Conservation (phyloP, 495 filamentous ascomycete genomes). For the Hypoxylon cercidicola region DNA sequence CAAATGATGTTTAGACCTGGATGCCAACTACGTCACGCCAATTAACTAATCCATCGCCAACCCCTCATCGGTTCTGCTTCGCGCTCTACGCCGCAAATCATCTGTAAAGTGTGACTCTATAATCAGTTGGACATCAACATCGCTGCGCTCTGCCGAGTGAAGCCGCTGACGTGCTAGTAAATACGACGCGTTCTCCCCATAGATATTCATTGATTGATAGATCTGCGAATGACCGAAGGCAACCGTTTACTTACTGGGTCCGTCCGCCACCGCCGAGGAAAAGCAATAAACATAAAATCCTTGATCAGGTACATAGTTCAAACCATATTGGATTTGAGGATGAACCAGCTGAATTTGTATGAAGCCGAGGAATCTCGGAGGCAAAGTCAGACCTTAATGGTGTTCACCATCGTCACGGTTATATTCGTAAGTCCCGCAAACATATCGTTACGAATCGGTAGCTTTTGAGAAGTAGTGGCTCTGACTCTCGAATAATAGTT, state of each 20-base stretch:
- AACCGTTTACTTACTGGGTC: constrained; percentile 3
- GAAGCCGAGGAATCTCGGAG: constrained; percentile 4
- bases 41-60: too few relatives aligned
- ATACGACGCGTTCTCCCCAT: constrained; percentile 17
- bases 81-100: too few relatives aligned
- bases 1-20: too few relatives aligned
- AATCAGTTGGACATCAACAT: too few relatives aligned
- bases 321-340: background rate
- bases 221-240: constrained; percentile 1
- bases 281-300: background rate
- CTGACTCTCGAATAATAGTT: too few relatives aligned
- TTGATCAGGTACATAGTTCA: too few relatives aligned
- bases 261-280: constrained; percentile 6
- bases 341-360: constrained; percentile 6
- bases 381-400: constrained; percentile 72
- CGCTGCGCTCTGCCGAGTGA: too few relatives aligned
- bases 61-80: too few relatives aligned
- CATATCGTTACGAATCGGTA: background rate
- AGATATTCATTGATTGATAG: background rate
- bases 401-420: constrained; percentile 75
- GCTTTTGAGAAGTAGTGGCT: too few relatives aligned
- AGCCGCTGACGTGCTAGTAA: too few relatives aligned
- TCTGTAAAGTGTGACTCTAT: too few relatives aligned
- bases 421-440: constrained; percentile 58
- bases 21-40: too few relatives aligned